Percentiles rank a stretch among this genome's conserved stretches.
Evolutionary conservation across 2,329 filamentous ascomycete species (phyloP).

Genomic region (Fusarium bulbicola): DNA sequence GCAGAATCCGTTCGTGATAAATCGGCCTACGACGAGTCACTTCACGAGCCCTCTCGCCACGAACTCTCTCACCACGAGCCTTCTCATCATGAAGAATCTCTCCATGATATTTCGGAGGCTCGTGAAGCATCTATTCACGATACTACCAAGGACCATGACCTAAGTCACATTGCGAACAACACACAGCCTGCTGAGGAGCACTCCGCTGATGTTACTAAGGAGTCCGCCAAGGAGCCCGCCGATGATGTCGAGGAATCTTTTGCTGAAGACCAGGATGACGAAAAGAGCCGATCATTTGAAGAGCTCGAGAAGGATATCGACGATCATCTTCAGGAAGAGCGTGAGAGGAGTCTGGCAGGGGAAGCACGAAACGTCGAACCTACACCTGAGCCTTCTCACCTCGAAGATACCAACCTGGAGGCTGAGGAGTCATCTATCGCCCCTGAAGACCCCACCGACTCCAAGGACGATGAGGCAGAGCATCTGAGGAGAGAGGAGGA

Average conservation of each 20-base stretch:
- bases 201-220: slow-evolving; percentile 5
- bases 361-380: slow-evolving; percentile 4
- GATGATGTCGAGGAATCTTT: slow-evolving; percentile 1
- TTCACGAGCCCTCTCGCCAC: background rate
- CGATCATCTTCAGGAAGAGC: slow-evolving; percentile 34
- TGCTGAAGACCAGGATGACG: background rate
- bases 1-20: slow-evolving; percentile 19
- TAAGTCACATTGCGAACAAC: background rate
- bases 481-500: slow-evolving; percentile 58
- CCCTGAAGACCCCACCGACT: slow-evolving; percentile 1
- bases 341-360: slow-evolving; percentile 27
- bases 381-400: slow-evolving; percentile 26
- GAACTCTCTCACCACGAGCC: background rate
- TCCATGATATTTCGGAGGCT: background rate
- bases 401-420: slow-evolving; percentile 12
- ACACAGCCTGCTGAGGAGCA: slow-evolving; percentile 8
- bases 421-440: slow-evolving; percentile 12
- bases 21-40: slow-evolving; percentile 2
- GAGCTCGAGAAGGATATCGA: slow-evolving; percentile 35
- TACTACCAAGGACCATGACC: background rate
- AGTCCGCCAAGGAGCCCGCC: background rate
- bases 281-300: slow-evolving; percentile 26
- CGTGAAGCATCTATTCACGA: background rate
- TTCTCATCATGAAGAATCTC: slow-evolving; percentile 1
- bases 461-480: slow-evolving; percentile 38